Conservation (phyloP, 768 basidiomycete genomes). For the Tylopilus felleus region DNA sequence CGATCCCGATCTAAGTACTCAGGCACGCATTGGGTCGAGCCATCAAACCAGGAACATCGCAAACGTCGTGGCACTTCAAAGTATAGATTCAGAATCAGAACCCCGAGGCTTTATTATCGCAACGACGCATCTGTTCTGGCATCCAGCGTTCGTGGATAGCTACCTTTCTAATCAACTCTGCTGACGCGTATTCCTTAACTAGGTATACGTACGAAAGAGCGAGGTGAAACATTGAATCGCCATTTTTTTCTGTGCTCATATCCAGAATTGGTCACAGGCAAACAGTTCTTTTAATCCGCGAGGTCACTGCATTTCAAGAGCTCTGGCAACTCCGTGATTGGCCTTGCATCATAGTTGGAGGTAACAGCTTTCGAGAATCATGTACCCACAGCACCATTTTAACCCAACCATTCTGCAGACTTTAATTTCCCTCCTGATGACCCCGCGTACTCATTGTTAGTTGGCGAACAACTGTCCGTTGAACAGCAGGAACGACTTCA, state of each 20-base stretch:
- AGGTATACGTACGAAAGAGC: slow-evolving; percentile 74
- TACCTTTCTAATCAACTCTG: background rate
- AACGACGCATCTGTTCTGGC: slow-evolving; percentile 96
- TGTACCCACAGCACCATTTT: background rate
- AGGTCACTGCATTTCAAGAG: slow-evolving; percentile 54
- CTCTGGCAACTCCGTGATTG: slow-evolving; percentile 47
- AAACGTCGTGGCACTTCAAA: slow-evolving; percentile 63
- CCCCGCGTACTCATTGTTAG: slow-evolving; percentile 74
- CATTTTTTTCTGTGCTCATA: background rate
- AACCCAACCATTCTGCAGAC: slow-evolving; percentile 44
- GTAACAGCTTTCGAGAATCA: slow-evolving; percentile 37
- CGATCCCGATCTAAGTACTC: slow-evolving; percentile 31
- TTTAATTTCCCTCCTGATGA: slow-evolving; percentile 89
- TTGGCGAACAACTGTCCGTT: slow-evolving; percentile 53
- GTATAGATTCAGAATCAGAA: slow-evolving; percentile 29
- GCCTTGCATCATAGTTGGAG: slow-evolving; percentile 84
- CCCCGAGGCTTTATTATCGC: slow-evolving; percentile 66
- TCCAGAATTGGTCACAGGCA: slow-evolving; percentile 49
- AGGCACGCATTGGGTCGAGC: slow-evolving; percentile 49
- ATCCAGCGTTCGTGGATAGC: slow-evolving; percentile 60
- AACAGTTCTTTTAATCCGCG: slow-evolving; percentile 66
- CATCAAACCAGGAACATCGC: slow-evolving; percentile 81
- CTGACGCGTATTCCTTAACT: background rate
- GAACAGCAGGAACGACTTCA: slow-evolving; percentile 52
- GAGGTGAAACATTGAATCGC: slow-evolving; percentile 46